Conservation (phyloP, 805 yeast species). For the Lipomyces starkeyi region DNA sequence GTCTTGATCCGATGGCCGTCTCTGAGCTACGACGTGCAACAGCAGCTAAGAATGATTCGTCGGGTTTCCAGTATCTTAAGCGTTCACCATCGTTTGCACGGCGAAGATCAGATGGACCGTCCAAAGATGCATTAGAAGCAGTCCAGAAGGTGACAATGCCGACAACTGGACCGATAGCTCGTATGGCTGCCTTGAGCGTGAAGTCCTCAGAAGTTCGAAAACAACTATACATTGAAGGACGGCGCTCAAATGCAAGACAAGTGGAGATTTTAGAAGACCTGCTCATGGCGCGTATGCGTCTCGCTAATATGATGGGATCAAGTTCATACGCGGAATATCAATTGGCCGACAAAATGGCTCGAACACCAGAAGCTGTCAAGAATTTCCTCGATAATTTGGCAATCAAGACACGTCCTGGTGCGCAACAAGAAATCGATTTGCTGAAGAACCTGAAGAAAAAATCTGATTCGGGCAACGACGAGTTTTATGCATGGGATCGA, state of each 20-base stretch:
- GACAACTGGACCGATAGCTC: constrained; percentile 58
- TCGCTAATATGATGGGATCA: constrained; percentile 77
- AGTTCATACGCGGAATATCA: constrained; percentile 78
- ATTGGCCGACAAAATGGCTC: constrained; percentile 88
- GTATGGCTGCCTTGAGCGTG: constrained; percentile 65
- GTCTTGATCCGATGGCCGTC: constrained; percentile 38
- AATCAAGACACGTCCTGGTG: constrained; percentile 56
- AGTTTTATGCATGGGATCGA: constrained; percentile 88
- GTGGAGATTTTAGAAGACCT: constrained; percentile 63
- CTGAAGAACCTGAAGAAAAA: constrained; percentile 52
- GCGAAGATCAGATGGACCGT: constrained; percentile 6
- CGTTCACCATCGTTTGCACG: constrained; percentile 11
- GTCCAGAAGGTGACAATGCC: constrained; percentile 59
- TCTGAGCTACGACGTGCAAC: constrained; percentile 18
- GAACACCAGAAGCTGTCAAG: constrained; percentile 73
- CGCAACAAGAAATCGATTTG: constrained; percentile 61
- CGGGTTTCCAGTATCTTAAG: constrained; percentile 1
- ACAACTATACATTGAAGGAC: constrained; percentile 75
- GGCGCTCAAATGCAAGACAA: constrained; percentile 69
- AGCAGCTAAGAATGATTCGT: constrained; percentile 10
- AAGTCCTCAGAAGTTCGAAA: constrained; percentile 63
- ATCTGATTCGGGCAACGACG: constrained; percentile 41
- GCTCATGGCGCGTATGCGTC: constrained; percentile 65
- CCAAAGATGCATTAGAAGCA: constrained; percentile 25
- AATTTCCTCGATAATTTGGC: constrained; percentile 70